These are phyloP conservation scores for Penicillium sp. DNA, from an alignment of 2,329 filamentous ascomycete genomes.

Conservation along the genomic window DNA sequence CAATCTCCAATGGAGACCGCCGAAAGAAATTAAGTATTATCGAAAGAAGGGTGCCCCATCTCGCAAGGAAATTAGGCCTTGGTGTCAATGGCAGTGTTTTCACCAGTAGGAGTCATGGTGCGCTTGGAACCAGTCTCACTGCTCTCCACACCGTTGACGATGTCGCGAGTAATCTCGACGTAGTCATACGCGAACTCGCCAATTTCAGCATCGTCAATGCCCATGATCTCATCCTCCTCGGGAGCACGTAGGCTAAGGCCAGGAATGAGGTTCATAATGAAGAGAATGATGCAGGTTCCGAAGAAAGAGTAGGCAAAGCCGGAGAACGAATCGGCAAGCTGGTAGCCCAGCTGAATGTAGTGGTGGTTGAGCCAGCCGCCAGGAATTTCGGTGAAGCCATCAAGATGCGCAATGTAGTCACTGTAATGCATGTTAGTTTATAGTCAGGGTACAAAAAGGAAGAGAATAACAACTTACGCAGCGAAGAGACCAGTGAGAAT, in stretches of 20 bases:
- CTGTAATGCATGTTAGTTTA: conserved; percentile 30
- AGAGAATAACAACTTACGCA: conserved; percentile 47
- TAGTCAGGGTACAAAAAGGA: not conserved
- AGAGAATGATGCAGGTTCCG: conserved; percentile 71
- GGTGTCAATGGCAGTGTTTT: conserved; percentile 19
- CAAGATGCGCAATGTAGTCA: conserved; percentile 76
- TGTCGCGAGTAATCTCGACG: conserved; percentile 72
- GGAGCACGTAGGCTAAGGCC: conserved; percentile 67
- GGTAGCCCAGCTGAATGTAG: conserved; percentile 78
- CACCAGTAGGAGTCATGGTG: conserved; percentile 24
- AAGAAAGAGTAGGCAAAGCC: conserved; percentile 74
- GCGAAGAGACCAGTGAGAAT: conserved; percentile 77
- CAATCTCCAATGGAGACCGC: not conserved
- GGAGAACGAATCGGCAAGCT: conserved; percentile 72
- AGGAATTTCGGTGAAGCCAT: conserved; percentile 60
- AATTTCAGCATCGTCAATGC: conserved; percentile 84
- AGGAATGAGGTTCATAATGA: conserved; percentile 72
- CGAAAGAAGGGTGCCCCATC: conserved; percentile 1
- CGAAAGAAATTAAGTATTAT: conserved; percentile 9
- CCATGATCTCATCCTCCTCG: conserved; percentile 74
- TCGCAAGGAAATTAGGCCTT: conserved; percentile 21
- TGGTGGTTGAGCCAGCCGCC: conserved; percentile 81
- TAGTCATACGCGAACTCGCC: conserved; percentile 96
- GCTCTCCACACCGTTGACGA: conserved; percentile 45
- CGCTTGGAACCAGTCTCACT: conserved; percentile 28